Conservation (phyloP, 176 grass and related monocot species). For the Alopecurus myosuroides region DNA sequence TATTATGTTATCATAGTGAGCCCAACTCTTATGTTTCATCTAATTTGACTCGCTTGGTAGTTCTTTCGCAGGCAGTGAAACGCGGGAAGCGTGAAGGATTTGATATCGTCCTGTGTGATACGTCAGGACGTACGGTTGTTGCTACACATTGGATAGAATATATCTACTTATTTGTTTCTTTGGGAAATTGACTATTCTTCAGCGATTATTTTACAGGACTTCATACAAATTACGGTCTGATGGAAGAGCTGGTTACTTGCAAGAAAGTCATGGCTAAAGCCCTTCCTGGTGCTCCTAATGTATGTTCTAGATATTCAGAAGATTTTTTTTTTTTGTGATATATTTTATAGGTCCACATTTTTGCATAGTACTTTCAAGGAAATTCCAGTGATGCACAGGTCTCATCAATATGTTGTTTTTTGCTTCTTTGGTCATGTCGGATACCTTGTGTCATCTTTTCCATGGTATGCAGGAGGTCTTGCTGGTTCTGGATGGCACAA, state of each 20-base stretch:
- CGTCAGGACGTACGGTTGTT: conserved; percentile 84
- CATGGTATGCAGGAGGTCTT: conserved; percentile 62
- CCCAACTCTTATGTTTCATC: conserved; percentile 20
- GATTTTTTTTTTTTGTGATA: background rate
- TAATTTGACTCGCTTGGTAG: conserved; percentile 73
- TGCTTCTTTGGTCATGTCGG: background rate
- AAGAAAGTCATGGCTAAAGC: conserved; percentile 83
- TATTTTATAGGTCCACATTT: background rate
- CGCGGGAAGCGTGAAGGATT: conserved; percentile 74
- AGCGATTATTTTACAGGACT: conserved; percentile 48
- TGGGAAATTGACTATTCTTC: background rate
- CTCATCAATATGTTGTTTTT: background rate
- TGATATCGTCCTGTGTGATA: conserved; percentile 94
- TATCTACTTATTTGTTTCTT: background rate
- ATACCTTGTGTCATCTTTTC: background rate
- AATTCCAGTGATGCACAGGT: background rate
- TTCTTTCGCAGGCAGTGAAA: conserved; percentile 96
- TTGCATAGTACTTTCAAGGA: background rate
- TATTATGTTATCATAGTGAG: background rate
- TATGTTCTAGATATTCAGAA: conserved; percentile 27
- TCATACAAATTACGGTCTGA: conserved; percentile 96
- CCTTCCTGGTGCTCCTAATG: conserved; percentile 87
- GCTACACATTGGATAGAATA: background rate
- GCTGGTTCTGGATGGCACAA: conserved; percentile 93
- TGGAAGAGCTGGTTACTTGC: conserved; percentile 91